Conservation (phyloP, 768 basidiomycete genomes). For the Filobasidium floriforme region DNA sequence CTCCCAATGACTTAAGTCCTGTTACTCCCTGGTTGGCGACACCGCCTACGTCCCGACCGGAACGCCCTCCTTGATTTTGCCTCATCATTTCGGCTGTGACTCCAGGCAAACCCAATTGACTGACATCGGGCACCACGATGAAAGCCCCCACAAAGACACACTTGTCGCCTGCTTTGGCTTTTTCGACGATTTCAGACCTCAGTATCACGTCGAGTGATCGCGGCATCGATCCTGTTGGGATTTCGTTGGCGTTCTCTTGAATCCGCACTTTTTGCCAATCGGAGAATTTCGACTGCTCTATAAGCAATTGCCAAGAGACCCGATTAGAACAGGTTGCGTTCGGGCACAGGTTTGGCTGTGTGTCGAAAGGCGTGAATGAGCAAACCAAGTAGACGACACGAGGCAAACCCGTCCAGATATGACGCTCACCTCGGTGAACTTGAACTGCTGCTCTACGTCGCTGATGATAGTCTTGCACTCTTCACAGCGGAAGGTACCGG, state of each 20-base stretch:
- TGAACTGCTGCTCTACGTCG: constrained; percentile 98
- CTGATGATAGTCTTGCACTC: constrained; percentile 75
- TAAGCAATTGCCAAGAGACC: constrained; percentile 81
- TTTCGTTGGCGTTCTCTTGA: constrained; percentile 97
- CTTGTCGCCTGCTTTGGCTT: constrained; percentile 98
- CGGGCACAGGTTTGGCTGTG: constrained; percentile 81
- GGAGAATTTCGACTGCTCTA: constrained; percentile 91
- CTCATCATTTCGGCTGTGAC: constrained; percentile 88
- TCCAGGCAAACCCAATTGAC: constrained; percentile 87
- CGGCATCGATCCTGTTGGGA: constrained; percentile 97
- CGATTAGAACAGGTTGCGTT: constrained; percentile 92
- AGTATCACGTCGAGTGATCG: constrained; percentile 89
- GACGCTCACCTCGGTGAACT: constrained; percentile 81
- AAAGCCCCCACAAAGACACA: constrained; percentile 97
- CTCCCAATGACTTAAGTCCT: constrained; percentile 87
- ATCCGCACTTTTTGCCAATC: constrained; percentile 99
- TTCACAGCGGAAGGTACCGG: constrained; percentile 87
- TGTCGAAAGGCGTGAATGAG: background rate
- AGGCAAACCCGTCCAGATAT: background rate
- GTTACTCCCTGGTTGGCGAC: constrained; percentile 64
- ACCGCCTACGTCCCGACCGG: constrained; percentile 58
- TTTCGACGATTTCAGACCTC: constrained; percentile 88
- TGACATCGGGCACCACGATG: constrained; percentile 96
- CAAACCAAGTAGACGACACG: background rate
- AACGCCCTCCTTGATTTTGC: constrained; percentile 61